Conservation (phyloP, 2,329 filamentous ascomycete species). For the Epichloe hybrida region DNA sequence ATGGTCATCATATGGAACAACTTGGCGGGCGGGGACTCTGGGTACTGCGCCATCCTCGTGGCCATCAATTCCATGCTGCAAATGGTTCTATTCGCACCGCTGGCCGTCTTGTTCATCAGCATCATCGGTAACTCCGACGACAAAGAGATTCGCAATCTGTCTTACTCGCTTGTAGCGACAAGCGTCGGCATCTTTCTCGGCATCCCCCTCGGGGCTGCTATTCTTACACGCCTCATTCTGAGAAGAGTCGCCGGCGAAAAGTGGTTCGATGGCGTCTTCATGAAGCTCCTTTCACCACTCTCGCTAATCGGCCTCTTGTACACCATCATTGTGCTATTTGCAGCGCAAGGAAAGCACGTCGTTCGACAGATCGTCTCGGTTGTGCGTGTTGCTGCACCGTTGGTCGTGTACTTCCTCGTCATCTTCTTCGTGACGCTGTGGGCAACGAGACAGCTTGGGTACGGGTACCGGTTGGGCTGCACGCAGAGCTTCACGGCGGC, state of each 20-base stretch:
- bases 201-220: conserved; percentile 66
- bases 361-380: conserved; percentile 76
- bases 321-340: conserved; percentile 78
- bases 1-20: conserved; percentile 70
- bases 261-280: conserved; percentile 56
- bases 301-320: conserved; percentile 75
- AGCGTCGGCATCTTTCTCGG: conserved; percentile 77
- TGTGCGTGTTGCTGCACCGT: conserved; percentile 63
- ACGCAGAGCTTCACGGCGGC: conserved; percentile 83
- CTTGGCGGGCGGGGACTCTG: conserved; percentile 56
- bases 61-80: conserved; percentile 64
- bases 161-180: conserved; percentile 58
- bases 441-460: conserved; percentile 51
- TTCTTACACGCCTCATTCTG: conserved; percentile 58
- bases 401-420: conserved; percentile 67
- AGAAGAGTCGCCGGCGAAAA: conserved; percentile 37
- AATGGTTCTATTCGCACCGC: conserved; percentile 58
- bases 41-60: conserved; percentile 75
- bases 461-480: conserved; percentile 54
- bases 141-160: conserved; percentile 20
- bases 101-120: conserved; percentile 56
- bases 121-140: conserved; percentile 42
- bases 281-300: conserved; percentile 57
- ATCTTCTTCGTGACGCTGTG: conserved; percentile 60
- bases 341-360: conserved; percentile 62